Evolutionary conservation across 2,329 filamentous ascomycete genomes (phyloP), one percentile per base, ranked within the genome.

Genomic region (Plectosphaerella sp.): DNA sequence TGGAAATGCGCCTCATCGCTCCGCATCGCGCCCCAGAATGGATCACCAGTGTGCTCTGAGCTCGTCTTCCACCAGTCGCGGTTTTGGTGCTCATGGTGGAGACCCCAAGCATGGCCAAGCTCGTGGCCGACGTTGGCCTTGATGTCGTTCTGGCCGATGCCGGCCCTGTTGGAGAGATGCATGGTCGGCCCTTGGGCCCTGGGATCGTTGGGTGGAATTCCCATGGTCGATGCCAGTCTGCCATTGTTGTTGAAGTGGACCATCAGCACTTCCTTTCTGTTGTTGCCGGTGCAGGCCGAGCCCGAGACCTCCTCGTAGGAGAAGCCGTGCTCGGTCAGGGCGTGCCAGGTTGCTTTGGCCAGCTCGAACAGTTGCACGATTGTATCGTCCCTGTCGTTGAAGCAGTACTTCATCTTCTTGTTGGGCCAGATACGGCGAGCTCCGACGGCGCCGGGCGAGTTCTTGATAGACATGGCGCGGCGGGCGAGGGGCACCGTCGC

Each of bases 51-150:
- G 42, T 35, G 22, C 18, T 39, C 42, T 28, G 47, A 41, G 39
- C 51, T 45, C 10, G 11, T 37, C 4, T 22, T 11, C 62, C 62
- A 65, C 47, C 53, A 64, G 33, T 49, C 24, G 12, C 56, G 58
- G 52, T 62, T 62, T 51, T 64, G 62, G 52, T 65, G 62, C 50
- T 63, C 62, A 51, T 64, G 62, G 45, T 46, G 48, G 6, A 64
- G 56, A 18, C 62, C 62, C 60, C 61, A 62, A 41, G 55, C 58
- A 47, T 65, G 61, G 47, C 62, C 62, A 3, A 65, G 16, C 57
- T 64, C 62, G 53, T 65, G 62, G 10, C 62, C 62, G 36, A 56
- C 22, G 53, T 60, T 64, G 39, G 54, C 54, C 12, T 56, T 47
- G 22, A 46, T 12, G 42, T 59, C 45, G 43, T 53, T 50, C 49